A percentile compares a stretch with the other conserved stretches of the same genome.
phyloP scores from a whole-genome alignment of 2,329 filamentous ascomycete species.

The Thelonectria rubi region DNA sequence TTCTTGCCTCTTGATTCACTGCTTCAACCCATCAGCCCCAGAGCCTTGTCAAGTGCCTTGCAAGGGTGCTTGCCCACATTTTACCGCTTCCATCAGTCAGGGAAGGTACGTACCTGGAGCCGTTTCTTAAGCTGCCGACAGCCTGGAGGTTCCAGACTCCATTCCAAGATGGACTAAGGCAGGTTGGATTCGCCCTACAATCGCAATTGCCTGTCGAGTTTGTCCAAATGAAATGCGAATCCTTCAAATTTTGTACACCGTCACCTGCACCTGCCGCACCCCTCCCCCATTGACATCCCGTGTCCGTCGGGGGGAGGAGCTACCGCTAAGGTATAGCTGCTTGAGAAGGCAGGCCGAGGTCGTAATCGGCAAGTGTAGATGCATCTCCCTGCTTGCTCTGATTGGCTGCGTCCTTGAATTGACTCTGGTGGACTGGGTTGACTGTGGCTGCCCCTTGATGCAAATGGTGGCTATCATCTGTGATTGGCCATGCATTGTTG shows the following conservation, averaged over 20 bases:
- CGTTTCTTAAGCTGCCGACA: not conserved
- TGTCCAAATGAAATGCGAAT: not conserved
- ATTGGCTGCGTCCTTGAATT: slow-evolving; percentile 7
- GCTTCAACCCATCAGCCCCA: slow-evolving; percentile 11
- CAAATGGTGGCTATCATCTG: not conserved
- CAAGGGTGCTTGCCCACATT: slow-evolving; percentile 1
- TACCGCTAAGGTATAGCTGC: not conserved
- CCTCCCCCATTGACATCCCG: too few species aligned
- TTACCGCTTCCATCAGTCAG: not conserved
- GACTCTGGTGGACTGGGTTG: slow-evolving; percentile 1
- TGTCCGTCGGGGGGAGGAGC: too few species aligned
- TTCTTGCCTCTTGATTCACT: not conserved
- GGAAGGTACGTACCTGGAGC: not conserved
- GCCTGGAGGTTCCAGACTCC: not conserved
- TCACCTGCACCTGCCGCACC: not conserved
- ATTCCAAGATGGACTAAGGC: not conserved
- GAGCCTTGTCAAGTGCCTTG: slow-evolving; percentile 19
- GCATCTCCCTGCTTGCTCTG: slow-evolving; percentile 1
- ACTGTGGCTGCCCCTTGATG: not conserved
- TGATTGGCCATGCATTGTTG: not conserved
- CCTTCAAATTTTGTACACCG: not conserved
- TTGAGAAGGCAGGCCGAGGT: slow-evolving; percentile 1
- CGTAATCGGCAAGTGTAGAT: slow-evolving; percentile 8
- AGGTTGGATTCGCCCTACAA: not conserved
- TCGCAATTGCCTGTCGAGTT: too few species aligned